Evolutionary conservation across 345 rosid species (phyloP).

Genomic region (Ceriops zippeliana): DNA sequence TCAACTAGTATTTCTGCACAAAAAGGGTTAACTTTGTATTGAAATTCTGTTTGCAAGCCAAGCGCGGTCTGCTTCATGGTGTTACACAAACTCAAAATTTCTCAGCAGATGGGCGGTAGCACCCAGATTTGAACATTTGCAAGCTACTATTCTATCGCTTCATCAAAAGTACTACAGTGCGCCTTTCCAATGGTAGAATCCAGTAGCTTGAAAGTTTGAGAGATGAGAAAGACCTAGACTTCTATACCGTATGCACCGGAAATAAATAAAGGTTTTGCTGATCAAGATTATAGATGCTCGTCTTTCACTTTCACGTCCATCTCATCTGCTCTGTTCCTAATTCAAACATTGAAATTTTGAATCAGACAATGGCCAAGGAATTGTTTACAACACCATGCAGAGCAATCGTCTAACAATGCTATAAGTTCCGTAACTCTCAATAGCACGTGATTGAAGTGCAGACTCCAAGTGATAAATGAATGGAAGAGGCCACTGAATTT

Average conservation of each 20-base stretch:
- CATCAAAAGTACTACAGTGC: conserved; percentile 1
- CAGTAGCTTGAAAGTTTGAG: background rate
- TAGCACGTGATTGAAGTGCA: background rate
- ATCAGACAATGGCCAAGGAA: background rate
- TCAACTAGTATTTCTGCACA: background rate
- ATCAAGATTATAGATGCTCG: conserved; percentile 33
- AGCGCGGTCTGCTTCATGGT: background rate
- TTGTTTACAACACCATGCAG: background rate
- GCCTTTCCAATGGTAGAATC: background rate
- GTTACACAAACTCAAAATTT: conserved; percentile 3
- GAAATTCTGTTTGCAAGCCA: background rate
- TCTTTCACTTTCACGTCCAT: conserved; percentile 44
- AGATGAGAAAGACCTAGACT: too few relatives aligned
- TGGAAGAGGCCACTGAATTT: too few relatives aligned
- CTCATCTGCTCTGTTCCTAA: conserved; percentile 42
- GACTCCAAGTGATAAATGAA: too few relatives aligned
- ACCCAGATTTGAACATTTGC: background rate
- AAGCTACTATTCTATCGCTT: conserved; percentile 21
- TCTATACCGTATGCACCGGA: background rate
- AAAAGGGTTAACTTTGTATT: background rate
- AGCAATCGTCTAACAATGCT: background rate
- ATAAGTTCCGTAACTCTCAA: background rate
- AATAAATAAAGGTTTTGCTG: background rate
- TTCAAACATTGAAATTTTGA: background rate
- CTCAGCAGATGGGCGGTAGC: conserved; percentile 1